Conservation (phyloP, 768 basidiomycete genomes). For the Coprinellus micaceus region DNA sequence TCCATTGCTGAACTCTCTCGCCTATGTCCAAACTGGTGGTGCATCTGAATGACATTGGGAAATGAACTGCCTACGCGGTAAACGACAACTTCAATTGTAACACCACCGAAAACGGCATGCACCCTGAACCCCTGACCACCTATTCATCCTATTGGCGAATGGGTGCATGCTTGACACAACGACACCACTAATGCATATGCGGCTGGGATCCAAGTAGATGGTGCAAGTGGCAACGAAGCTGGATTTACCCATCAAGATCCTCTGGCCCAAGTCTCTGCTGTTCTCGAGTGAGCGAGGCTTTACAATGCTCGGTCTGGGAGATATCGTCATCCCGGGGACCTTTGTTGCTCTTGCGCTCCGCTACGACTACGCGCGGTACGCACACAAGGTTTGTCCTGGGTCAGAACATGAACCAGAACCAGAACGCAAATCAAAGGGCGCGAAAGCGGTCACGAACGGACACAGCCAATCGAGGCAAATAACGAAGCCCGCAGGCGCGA, state of each 20-base stretch:
- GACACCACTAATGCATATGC: slow-evolving; percentile 1
- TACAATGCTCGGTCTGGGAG: slow-evolving; percentile 91
- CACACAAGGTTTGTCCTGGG: not conserved
- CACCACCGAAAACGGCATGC: not conserved
- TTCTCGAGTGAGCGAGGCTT: slow-evolving; percentile 55
- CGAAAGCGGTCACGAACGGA: slow-evolving; percentile 18
- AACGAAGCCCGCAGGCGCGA: not conserved
- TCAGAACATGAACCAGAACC: not conserved
- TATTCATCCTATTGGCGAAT: not conserved
- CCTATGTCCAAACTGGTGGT: not conserved
- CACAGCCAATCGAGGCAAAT: slow-evolving; percentile 27
- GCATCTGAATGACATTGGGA: not conserved
- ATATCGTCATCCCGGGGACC: slow-evolving; percentile 63
- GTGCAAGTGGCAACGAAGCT: slow-evolving; percentile 86
- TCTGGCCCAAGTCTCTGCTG: slow-evolving; percentile 70
- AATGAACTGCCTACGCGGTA: not conserved
- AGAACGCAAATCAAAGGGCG: not conserved
- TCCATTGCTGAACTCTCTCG: not conserved
- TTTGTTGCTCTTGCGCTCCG: slow-evolving; percentile 85
- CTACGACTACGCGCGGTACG: slow-evolving; percentile 53
- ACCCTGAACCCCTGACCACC: not conserved
- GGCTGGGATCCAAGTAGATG: slow-evolving; percentile 56
- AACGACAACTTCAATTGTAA: no score
- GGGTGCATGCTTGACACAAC: not conserved
- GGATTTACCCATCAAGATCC: slow-evolving; percentile 90